These are phyloP conservation scores for Tetrapyrgos nigripes DNA, from an alignment of 1,284 basidiomycete genomes.

Conservation along the genomic window DNA sequence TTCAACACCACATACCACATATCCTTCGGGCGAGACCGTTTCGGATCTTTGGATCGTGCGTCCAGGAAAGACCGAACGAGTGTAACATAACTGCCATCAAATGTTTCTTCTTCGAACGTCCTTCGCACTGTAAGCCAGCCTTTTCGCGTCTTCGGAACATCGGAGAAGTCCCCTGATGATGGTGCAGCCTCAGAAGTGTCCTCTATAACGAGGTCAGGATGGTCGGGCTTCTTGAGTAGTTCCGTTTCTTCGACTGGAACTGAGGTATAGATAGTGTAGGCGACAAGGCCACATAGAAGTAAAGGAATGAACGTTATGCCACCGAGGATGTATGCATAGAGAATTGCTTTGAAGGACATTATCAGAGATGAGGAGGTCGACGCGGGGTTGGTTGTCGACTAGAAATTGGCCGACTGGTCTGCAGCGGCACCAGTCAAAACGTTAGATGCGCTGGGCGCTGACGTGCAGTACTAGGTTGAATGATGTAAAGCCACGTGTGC, in stretches of 20 bases:
- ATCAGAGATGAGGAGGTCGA: conserved; percentile 3
- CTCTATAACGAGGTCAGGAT: conserved; percentile 28
- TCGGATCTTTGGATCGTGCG: conserved; percentile 79
- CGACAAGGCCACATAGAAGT: conserved; percentile 59
- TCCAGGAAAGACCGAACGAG: conserved; percentile 78
- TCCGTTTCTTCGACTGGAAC: conserved; percentile 72
- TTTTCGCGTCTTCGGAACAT: conserved; percentile 70
- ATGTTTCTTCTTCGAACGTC: conserved; percentile 72
- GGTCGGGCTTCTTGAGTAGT: conserved; percentile 47
- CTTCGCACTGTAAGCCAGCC: conserved; percentile 88
- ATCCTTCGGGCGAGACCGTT: conserved; percentile 81
- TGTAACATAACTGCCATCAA: conserved; percentile 72
- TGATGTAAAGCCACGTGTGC: no score
- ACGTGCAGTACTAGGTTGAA: background rate
- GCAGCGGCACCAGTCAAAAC: background rate
- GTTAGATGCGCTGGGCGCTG: background rate
- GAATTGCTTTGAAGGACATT: conserved; percentile 70
- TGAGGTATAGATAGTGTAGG: conserved; percentile 76
- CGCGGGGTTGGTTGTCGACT: conserved; percentile 1
- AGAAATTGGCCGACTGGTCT: background rate
- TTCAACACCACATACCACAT: conserved; percentile 91
- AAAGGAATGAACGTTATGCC: conserved; percentile 88
- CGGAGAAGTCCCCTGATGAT: conserved; percentile 47
- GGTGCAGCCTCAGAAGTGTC: conserved; percentile 34
- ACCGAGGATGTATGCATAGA: conserved; percentile 87